phyloP scores from a whole-genome alignment of 108 stramenopile species.

The Cyclostephanos tholiformis region DNA sequence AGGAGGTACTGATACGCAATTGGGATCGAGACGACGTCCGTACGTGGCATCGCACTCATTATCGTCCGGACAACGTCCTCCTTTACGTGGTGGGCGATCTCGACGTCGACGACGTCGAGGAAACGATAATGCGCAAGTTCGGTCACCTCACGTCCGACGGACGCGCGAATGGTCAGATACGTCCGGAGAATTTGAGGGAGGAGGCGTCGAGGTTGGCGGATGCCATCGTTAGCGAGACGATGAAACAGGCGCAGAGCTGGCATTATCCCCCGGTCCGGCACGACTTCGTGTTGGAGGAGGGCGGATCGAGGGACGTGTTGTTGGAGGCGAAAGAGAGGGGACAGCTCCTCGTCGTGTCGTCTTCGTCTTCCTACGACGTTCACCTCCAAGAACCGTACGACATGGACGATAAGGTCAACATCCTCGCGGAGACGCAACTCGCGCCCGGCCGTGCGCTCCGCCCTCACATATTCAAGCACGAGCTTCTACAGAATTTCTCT shows the following conservation, averaged over 20 bases:
- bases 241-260: slow-evolving; percentile 89
- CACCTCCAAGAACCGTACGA: slow-evolving; percentile 73
- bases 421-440: slow-evolving; percentile 67
- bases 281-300: slow-evolving; percentile 73
- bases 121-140: slow-evolving; percentile 86
- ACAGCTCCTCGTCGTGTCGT: slow-evolving; percentile 7
- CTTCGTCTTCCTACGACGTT: slow-evolving; percentile 66
- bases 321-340: slow-evolving; percentile 22
- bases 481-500: slow-evolving; percentile 91
- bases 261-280: slow-evolving; percentile 90
- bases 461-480: slow-evolving; percentile 91
- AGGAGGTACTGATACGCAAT: slow-evolving; percentile 88
- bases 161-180: slow-evolving; percentile 78
- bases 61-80: slow-evolving; percentile 97
- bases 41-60: slow-evolving; percentile 96
- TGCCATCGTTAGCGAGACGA: slow-evolving; percentile 74
- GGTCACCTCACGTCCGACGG: slow-evolving; percentile 79
- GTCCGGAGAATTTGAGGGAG: slow-evolving; percentile 65
- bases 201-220: slow-evolving; percentile 74
- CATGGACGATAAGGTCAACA: slow-evolving; percentile 81
- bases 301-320: slow-evolving; percentile 48
- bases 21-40: slow-evolving; percentile 93
- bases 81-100: slow-evolving; percentile 97
- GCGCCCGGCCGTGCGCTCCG: slow-evolving; percentile 72
- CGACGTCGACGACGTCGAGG: slow-evolving; percentile 79